These are phyloP conservation scores for Plasmodium gallinaceum DNA, from an alignment of 169 alveolate species.

Conservation along the genomic window DNA sequence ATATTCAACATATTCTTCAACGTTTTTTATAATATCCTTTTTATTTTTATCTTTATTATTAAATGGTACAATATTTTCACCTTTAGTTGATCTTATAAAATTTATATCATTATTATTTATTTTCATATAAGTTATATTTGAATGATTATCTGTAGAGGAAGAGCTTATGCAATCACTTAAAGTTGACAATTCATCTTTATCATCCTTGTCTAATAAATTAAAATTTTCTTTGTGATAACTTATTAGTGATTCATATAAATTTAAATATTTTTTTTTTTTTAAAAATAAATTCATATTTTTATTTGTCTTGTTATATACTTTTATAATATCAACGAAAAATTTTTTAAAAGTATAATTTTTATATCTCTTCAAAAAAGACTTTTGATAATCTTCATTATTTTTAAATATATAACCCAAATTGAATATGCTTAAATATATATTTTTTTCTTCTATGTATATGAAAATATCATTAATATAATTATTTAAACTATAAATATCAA, in stretches of 20 bases:
- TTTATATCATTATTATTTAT: not conserved
- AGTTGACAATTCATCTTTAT: not conserved
- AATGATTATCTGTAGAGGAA: not conserved
- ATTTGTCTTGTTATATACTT: not conserved
- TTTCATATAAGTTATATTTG: not conserved
- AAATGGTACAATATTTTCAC: constrained; percentile 1
- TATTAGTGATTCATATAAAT: constrained; percentile 36
- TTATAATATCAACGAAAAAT: constrained; percentile 14
- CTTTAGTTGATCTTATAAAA: not conserved
- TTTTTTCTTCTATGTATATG: constrained; percentile 62
- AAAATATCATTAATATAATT: constrained; percentile 52
- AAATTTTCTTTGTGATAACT: constrained; percentile 31
- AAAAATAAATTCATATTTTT: constrained; percentile 13
- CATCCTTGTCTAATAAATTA: constrained; percentile 5
- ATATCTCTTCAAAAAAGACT: constrained; percentile 20
- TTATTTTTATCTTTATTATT: not conserved
- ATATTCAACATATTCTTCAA: constrained; percentile 32
- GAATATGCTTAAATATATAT: constrained; percentile 53
- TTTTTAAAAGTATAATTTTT: constrained; percentile 29
- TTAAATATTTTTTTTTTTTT: constrained; percentile 30
- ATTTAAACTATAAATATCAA: constrained; percentile 28
- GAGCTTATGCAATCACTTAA: constrained; percentile 4
- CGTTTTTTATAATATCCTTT: not conserved
- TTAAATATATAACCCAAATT: constrained; percentile 49
- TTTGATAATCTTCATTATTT: constrained; percentile 14